A percentile compares a stretch with the other conserved stretches of the same genome.
Evolutionary conservation across 1,139 yeast species (phyloP).

Genomic region (Candida mesenterica): DNA sequence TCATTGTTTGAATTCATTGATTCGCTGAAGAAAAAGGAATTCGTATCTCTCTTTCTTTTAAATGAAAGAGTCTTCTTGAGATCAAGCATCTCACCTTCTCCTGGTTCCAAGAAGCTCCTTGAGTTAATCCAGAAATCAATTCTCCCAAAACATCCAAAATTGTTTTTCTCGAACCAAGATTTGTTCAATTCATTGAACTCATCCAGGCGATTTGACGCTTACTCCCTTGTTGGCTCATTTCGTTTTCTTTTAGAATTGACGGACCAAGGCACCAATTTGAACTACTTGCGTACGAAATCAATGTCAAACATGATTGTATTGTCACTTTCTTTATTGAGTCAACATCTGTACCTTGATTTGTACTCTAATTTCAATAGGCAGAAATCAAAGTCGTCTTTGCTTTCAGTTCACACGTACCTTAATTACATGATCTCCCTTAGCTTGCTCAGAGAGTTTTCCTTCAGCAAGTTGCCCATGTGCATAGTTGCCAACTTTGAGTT

Average conservation of each 20-base stretch:
- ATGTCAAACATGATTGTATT: slow-evolving; percentile 10
- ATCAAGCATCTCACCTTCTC: background rate
- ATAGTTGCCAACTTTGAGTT: slow-evolving; percentile 15
- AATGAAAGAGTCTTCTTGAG: slow-evolving; percentile 1
- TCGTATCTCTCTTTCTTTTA: slow-evolving; percentile 3
- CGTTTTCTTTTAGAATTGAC: slow-evolving; percentile 23
- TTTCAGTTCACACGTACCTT: slow-evolving; percentile 16
- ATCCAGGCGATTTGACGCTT: background rate
- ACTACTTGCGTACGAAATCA: slow-evolving; percentile 12
- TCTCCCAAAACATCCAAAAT: background rate
- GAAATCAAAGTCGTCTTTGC: slow-evolving; percentile 26
- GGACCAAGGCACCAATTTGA: slow-evolving; percentile 23
- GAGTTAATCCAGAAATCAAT: background rate
- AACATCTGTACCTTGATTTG: slow-evolving; percentile 13
- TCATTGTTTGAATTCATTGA: background rate
- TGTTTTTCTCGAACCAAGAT: background rate
- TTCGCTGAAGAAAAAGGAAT: slow-evolving; percentile 2
- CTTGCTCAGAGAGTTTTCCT: slow-evolving; percentile 12
- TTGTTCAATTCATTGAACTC: background rate
- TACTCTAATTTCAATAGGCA: slow-evolving; percentile 22
- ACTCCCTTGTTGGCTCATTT: background rate
- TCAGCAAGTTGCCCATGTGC: slow-evolving; percentile 17
- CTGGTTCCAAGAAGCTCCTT: background rate
- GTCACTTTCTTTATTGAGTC: slow-evolving; percentile 6
- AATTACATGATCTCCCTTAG: slow-evolving; percentile 21